phyloP scores from a whole-genome alignment of 306 rosid species.

The Citrullus mucosospermus region DNA sequence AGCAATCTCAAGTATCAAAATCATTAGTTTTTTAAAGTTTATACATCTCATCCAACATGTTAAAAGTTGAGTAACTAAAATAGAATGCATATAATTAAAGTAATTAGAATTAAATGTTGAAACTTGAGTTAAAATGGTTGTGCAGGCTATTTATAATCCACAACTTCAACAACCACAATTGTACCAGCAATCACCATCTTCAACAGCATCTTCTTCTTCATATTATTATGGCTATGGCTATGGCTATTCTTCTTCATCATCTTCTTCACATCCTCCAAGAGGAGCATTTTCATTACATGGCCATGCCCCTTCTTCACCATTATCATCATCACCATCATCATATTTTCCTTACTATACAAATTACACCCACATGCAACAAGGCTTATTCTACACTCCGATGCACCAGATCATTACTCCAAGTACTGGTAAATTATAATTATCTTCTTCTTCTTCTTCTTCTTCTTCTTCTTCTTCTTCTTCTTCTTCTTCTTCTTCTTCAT shows the following conservation, averaged over 20 bases:
- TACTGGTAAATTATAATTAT: not conserved
- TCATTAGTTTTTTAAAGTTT: too few relatives aligned
- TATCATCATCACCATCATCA: not conserved
- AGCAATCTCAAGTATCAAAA: too few relatives aligned
- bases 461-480: too few relatives aligned
- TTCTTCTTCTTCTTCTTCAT: too few relatives aligned
- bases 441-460: too few relatives aligned
- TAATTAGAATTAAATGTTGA: not conserved
- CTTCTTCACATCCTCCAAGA: not conserved
- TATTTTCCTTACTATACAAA: not conserved
- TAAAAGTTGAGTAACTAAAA: too few relatives aligned
- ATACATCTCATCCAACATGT: too few relatives aligned
- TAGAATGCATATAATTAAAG: too few relatives aligned
- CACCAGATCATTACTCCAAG: not conserved
- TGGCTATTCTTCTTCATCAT: not conserved
- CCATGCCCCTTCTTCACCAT: not conserved
- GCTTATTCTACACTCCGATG: not conserved
- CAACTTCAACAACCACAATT: not conserved
- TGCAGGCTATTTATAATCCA: constrained; percentile 3
- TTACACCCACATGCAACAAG: not conserved
- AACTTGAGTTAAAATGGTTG: not conserved
- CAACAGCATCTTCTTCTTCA: not conserved
- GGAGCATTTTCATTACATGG: not conserved
- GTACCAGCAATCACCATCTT: not conserved
- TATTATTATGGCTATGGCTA: not conserved